Conservation (phyloP, 1,284 basidiomycete species). For the Phlebopus sp. region DNA sequence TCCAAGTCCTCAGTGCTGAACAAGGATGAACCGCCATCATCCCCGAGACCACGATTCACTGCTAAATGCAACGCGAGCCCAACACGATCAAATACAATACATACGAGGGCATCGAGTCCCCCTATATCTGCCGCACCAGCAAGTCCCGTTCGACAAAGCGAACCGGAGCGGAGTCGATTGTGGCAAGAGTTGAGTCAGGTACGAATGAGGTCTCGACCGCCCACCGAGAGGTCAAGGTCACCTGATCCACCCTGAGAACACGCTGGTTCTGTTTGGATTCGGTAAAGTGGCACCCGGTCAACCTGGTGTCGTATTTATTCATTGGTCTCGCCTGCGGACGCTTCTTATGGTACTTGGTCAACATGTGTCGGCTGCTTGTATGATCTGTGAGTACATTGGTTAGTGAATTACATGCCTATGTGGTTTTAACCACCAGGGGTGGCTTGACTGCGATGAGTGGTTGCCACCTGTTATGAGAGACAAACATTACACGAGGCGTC, state of each 20-base stretch:
- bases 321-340: conserved; percentile 2
- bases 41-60: conserved; percentile 25
- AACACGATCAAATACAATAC: conserved; percentile 27
- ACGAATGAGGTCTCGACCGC: conserved; percentile 44
- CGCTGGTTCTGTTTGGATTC: conserved; percentile 17
- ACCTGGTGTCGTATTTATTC: conserved; percentile 14
- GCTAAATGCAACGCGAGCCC: conserved; percentile 28
- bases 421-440: too few species aligned
- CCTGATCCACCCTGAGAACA: conserved; percentile 38
- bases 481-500: too few species aligned
- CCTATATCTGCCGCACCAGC: conserved; percentile 22
- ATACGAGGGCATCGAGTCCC: conserved; percentile 31
- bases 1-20: conserved; percentile 32
- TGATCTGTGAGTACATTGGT: background rate
- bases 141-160: conserved; percentile 25
- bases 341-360: conserved; percentile 3
- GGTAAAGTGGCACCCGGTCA: conserved; percentile 1
- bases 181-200: conserved; percentile 61
- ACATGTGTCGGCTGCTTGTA: conserved; percentile 4
- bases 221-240: conserved; percentile 39
- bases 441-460: too few species aligned
- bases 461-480: too few species aligned
- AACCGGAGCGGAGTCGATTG: conserved; percentile 44
- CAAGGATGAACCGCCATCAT: conserved; percentile 31
- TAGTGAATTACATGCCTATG: too few species aligned